These are phyloP conservation scores for Erigeron canadensis DNA, from an alignment of 129 eudicot genomes.

Conservation along the genomic window DNA sequence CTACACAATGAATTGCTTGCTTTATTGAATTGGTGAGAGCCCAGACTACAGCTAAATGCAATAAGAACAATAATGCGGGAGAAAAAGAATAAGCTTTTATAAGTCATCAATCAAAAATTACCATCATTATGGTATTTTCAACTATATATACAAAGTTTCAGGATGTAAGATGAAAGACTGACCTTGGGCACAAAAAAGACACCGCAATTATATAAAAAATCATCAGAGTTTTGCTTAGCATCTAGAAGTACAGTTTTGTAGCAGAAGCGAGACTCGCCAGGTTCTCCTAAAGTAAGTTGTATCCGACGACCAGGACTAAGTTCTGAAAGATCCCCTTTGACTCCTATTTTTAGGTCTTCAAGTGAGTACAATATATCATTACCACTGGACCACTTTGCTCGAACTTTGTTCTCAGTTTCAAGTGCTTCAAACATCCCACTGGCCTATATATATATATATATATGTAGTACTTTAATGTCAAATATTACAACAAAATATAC, in stretches of 20 bases:
- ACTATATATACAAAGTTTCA: conserved; percentile 16
- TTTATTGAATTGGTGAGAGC: not conserved
- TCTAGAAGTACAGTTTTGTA: conserved; percentile 87
- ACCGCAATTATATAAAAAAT: conserved; percentile 68
- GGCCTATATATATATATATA: conserved; percentile 45
- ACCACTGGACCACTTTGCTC: conserved; percentile 46
- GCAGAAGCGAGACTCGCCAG: conserved; percentile 57
- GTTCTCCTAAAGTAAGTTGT: conserved; percentile 68
- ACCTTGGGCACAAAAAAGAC: conserved; percentile 90
- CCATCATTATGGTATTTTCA: not conserved
- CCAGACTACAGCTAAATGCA: not conserved
- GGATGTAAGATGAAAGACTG: conserved; percentile 22
- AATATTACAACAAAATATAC: conserved; percentile 2
- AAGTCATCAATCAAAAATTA: not conserved
- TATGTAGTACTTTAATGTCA: conserved; percentile 3
- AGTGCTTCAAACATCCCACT: conserved; percentile 63
- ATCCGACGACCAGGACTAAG: conserved; percentile 71
- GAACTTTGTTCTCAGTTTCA: conserved; percentile 61
- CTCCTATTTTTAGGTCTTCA: conserved; percentile 84
- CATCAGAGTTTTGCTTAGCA: conserved; percentile 53
- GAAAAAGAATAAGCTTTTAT: not conserved
- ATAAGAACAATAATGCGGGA: not conserved
- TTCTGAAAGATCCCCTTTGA: conserved; percentile 60
- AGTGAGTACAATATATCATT: conserved; percentile 59
- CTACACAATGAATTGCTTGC: conserved; percentile 1